Base-by-base conservation (phyloP, 164 flowering plant species). In the Warburgia ugandensis region DNA sequence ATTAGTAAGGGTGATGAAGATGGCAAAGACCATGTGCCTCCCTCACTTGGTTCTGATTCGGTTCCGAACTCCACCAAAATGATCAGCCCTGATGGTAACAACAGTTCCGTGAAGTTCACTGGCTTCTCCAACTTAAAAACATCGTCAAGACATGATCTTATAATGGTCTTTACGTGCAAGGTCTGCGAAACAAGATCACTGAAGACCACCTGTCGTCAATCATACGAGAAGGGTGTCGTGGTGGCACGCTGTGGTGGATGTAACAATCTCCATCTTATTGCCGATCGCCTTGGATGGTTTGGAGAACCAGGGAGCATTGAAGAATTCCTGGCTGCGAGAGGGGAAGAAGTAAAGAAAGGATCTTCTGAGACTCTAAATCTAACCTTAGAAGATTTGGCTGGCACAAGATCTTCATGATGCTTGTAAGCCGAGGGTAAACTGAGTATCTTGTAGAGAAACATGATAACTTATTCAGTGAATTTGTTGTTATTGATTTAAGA, bases 211-310 rank as follows among this genome's bases (percentile, higher is more conserved):
- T 73, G 74, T 49, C 79, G 91, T 2, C 88, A 84, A 52, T 86
- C 95, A 3, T 90, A 86, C 35, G 95, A 90, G 54, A 90, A 77
- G 59, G 95, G 97, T 20, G 80, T 89, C 45, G 97, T 86, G 45
- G 83, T 86, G 48, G 91, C 68, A 1, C 73, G 82, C 2, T 90
- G 97, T 38, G 70, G 61, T 14, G 91, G 94, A 1, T 90, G 97
- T 51, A 59, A 77, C 58, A 84, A 84, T 58, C 60, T 76, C 5
- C 97, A 90, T 63, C 71, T 90, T 45, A 80, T 90, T 47, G 94
- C 97, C 1, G 97, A 90, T 49, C 73, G 76, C 1, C 77, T 90
- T 14, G 97, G 97, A 6, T 74, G 79, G 88, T 90, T 84, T 66
- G 97, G 95, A 28, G 76, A 76, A 48, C 84, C 87, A 1, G 84